Percentiles rank a stretch among this genome's conserved stretches.
These are phyloP conservation scores for Xylariaceae sp. DNA, from an alignment of 2,329 filamentous ascomycete genomes.

Conservation along the genomic window DNA sequence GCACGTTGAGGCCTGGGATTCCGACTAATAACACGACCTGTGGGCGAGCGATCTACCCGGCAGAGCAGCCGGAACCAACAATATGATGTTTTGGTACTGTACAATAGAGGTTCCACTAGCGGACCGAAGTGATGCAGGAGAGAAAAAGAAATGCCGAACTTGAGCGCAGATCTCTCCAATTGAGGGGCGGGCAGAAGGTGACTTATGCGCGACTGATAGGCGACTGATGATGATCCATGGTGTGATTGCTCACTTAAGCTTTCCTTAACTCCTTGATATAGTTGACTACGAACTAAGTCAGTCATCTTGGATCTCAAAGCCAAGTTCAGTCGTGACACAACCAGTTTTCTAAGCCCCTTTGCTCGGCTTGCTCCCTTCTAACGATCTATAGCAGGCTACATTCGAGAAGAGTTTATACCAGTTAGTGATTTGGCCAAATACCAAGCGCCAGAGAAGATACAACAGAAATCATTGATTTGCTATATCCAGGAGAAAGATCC, in stretches of 20 bases:
- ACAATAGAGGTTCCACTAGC: slow-evolving; percentile 32
- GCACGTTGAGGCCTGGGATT: background rate
- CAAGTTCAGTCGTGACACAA: background rate
- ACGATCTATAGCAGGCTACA: background rate
- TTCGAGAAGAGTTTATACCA: background rate
- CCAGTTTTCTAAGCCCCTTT: background rate
- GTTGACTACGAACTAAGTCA: background rate
- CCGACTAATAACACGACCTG: background rate
- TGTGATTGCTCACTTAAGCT: slow-evolving; percentile 6
- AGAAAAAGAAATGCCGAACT: slow-evolving; percentile 38
- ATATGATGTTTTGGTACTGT: slow-evolving; percentile 19
- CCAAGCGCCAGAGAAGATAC: background rate
- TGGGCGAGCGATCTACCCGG: slow-evolving; percentile 13
- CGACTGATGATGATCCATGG: slow-evolving; percentile 2
- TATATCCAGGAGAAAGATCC: background rate
- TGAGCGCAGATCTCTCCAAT: slow-evolving; percentile 31
- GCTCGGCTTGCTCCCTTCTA: background rate
- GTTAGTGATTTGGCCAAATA: background rate
- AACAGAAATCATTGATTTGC: background rate
- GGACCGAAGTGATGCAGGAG: slow-evolving; percentile 31
- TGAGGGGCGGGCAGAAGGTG: slow-evolving; percentile 3
- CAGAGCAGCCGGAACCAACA: background rate
- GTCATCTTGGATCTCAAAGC: background rate
- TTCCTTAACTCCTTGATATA: background rate
- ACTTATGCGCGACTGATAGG: background rate